phyloP scores from a whole-genome alignment of 176 grass and related monocot species.

The Coix lacrymajobi region DNA sequence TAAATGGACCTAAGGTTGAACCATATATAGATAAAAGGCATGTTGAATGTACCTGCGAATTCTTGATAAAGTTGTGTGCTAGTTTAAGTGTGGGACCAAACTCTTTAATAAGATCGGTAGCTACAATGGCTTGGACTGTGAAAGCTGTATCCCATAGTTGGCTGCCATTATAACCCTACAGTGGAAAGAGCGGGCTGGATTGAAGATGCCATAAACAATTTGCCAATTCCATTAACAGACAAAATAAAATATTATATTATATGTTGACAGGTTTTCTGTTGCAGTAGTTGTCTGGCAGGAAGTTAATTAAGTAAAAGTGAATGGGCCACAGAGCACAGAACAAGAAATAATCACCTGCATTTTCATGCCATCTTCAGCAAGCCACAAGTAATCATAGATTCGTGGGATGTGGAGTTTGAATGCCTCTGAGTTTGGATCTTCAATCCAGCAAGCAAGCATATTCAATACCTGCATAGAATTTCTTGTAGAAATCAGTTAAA shows the following conservation, averaged over 20 bases:
- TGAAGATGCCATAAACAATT: not conserved
- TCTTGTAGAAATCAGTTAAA: not conserved
- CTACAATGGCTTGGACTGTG: constrained; percentile 67
- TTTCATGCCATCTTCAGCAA: constrained; percentile 99
- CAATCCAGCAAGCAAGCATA: constrained; percentile 96
- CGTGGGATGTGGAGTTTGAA: constrained; percentile 90
- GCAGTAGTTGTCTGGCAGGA: not conserved
- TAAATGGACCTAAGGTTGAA: not conserved
- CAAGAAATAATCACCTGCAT: constrained; percentile 62
- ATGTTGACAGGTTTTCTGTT: not conserved
- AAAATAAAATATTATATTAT: not conserved
- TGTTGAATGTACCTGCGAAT: constrained; percentile 49
- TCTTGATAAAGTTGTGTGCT: constrained; percentile 72
- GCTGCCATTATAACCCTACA: constrained; percentile 89
- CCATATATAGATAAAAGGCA: not conserved
- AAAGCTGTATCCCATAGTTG: constrained; percentile 91
- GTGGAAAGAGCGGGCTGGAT: not conserved
- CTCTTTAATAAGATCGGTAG: constrained; percentile 60
- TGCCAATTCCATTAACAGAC: constrained; percentile 5
- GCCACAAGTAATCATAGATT: constrained; percentile 73
- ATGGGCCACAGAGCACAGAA: not conserved
- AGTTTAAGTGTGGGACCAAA: constrained; percentile 55
- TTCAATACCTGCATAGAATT: constrained; percentile 59
- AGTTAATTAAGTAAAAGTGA: not conserved
- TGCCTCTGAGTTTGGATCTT: constrained; percentile 87